phyloP scores from a whole-genome alignment of 2,329 filamentous ascomycete genomes.

The Hymenoscyphus albidus region DNA sequence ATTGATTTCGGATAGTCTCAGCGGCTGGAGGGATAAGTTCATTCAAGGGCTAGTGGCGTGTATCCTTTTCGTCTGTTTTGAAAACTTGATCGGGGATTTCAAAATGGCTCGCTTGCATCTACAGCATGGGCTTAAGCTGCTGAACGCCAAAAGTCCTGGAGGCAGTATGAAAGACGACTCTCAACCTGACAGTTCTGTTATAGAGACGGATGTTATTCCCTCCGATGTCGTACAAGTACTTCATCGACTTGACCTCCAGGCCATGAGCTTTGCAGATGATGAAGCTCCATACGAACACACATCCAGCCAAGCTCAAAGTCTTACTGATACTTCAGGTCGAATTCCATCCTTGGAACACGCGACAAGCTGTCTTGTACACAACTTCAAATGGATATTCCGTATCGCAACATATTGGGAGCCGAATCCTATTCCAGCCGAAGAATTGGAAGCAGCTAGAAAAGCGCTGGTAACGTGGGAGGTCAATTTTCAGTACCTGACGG shows the following conservation, averaged over 20 bases:
- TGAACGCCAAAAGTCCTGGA: slow-evolving; percentile 4
- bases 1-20: slow-evolving; percentile 10
- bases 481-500: not conserved
- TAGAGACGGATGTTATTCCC: slow-evolving; percentile 7
- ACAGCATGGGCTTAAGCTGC: slow-evolving; percentile 19
- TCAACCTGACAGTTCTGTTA: not conserved
- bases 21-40: slow-evolving; percentile 11
- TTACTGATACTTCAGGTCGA: not conserved
- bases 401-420: slow-evolving; percentile 14
- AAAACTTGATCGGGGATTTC: slow-evolving; percentile 18
- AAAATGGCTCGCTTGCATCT: slow-evolving; percentile 16
- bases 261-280: slow-evolving; percentile 15
- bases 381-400: slow-evolving; percentile 17
- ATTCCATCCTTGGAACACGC: slow-evolving; percentile 11
- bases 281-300: slow-evolving; percentile 14
- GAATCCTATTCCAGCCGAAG: slow-evolving; percentile 10
- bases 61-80: slow-evolving; percentile 23
- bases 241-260: slow-evolving; percentile 20
- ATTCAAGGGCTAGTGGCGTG: slow-evolving; percentile 21
- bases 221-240: slow-evolving; percentile 14
- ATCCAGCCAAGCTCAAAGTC: not conserved
- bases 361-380: slow-evolving; percentile 10
- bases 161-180: not conserved
- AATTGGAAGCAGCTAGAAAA: slow-evolving; percentile 8
- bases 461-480: slow-evolving; percentile 1